phyloP scores from a whole-genome alignment of 2,329 filamentous ascomycete species.

The Aureobasidium sp. region DNA sequence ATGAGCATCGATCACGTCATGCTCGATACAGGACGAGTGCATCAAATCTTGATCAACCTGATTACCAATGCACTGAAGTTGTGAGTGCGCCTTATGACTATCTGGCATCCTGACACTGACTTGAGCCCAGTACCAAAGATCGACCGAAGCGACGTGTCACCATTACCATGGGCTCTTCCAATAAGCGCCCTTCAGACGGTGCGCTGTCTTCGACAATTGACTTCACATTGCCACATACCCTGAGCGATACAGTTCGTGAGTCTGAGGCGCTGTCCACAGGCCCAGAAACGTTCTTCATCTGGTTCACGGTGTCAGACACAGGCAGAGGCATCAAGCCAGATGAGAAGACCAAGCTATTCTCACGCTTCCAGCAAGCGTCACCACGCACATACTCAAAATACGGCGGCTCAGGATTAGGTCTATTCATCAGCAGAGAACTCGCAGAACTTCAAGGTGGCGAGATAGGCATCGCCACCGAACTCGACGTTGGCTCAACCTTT shows the following conservation, averaged over 20 bases:
- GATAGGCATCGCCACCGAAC: slow-evolving; percentile 55
- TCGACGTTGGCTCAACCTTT: slow-evolving; percentile 55
- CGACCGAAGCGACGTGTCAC: slow-evolving; percentile 16
- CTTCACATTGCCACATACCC: slow-evolving; percentile 15
- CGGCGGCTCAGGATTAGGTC: slow-evolving; percentile 45
- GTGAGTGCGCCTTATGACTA: not conserved
- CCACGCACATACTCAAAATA: slow-evolving; percentile 61
- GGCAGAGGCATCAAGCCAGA: slow-evolving; percentile 32
- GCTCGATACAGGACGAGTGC: slow-evolving; percentile 21
- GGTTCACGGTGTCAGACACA: slow-evolving; percentile 18
- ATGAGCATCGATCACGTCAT: slow-evolving; percentile 20
- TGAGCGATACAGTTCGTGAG: slow-evolving; percentile 14
- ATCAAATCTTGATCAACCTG: slow-evolving; percentile 24
- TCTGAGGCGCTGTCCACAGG: slow-evolving; percentile 8
- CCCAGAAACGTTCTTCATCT: slow-evolving; percentile 16
- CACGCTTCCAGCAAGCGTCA: slow-evolving; percentile 61
- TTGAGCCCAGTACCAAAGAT: slow-evolving; percentile 16
- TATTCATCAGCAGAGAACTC: not conserved
- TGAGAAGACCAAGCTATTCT: slow-evolving; percentile 47
- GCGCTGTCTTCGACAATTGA: slow-evolving; percentile 19
- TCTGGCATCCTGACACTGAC: not conserved
- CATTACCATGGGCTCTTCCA: slow-evolving; percentile 17
- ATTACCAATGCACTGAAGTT: slow-evolving; percentile 25
- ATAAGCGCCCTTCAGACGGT: slow-evolving; percentile 17
- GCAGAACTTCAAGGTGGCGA: slow-evolving; percentile 63